Evolutionary conservation across 2,329 filamentous ascomycete genomes (phyloP).

Genomic region (Raffaelea ambrosiae): DNA sequence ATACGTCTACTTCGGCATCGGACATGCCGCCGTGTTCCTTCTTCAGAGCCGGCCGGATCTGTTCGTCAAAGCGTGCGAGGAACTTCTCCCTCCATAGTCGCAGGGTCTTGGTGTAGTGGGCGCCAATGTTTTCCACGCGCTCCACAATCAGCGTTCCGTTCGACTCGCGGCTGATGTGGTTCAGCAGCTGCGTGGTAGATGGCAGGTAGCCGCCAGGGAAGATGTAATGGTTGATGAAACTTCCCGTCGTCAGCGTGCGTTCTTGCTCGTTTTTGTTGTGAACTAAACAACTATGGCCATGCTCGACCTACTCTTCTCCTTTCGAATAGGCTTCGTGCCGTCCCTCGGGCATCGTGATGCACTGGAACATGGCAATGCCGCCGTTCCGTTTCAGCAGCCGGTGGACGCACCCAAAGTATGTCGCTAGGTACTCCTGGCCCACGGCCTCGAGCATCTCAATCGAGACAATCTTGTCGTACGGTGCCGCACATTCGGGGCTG

Average conservation of each 20-base stretch:
- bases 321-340: slow-evolving; percentile 58
- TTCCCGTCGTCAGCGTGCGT: slow-evolving; percentile 13
- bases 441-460: slow-evolving; percentile 76
- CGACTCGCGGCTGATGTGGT: slow-evolving; percentile 53
- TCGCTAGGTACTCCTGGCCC: slow-evolving; percentile 56
- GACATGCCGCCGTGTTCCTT: slow-evolving; percentile 50
- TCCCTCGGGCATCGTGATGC: slow-evolving; percentile 67
- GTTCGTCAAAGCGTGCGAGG: slow-evolving; percentile 48
- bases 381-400: slow-evolving; percentile 55
- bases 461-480: slow-evolving; percentile 64
- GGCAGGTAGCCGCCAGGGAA: slow-evolving; percentile 70
- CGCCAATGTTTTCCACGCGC: slow-evolving; percentile 62
- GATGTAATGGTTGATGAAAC: slow-evolving; percentile 68
- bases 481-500: slow-evolving; percentile 34
- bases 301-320: slow-evolving; percentile 46
- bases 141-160: slow-evolving; percentile 57
- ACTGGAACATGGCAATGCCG: slow-evolving; percentile 64
- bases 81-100: slow-evolving; percentile 62
- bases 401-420: slow-evolving; percentile 59
- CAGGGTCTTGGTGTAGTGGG: slow-evolving; percentile 63
- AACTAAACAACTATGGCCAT: neutral
- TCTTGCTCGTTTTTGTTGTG: neutral
- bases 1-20: slow-evolving; percentile 56
- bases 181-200: slow-evolving; percentile 45
- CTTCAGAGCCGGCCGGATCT: slow-evolving; percentile 52